Percentiles rank a stretch among this genome's conserved stretches.
These are phyloP conservation scores for Phaffomyces antillensis DNA, from an alignment of 805 yeast genomes.

Conservation along the genomic window DNA sequence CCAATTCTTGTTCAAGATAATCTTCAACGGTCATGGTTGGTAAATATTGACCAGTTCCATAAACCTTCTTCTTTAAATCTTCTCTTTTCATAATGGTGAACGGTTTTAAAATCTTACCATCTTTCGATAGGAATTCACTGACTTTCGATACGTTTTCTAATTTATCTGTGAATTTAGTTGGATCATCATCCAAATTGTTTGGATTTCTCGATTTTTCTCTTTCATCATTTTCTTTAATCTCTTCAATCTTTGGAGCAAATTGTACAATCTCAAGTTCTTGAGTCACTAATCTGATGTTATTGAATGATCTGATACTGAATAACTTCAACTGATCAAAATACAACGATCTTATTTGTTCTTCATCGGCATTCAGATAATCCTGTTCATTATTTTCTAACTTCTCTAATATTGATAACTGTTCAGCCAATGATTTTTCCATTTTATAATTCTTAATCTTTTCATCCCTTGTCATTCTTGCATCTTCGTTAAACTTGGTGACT, in stretches of 20 bases:
- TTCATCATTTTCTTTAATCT: slow-evolving; percentile 17
- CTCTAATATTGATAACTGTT: slow-evolving; percentile 35
- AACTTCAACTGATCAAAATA: slow-evolving; percentile 49
- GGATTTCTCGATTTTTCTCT: slow-evolving; percentile 3
- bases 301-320: slow-evolving; percentile 46
- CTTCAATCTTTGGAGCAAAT: slow-evolving; percentile 32
- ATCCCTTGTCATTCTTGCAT: slow-evolving; percentile 40
- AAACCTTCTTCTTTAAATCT: slow-evolving; percentile 56
- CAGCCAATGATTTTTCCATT: slow-evolving; percentile 46
- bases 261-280: slow-evolving; percentile 64
- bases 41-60: slow-evolving; percentile 85
- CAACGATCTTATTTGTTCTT: slow-evolving; percentile 52
- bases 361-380: slow-evolving; percentile 40
- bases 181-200: slow-evolving; percentile 20
- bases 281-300: slow-evolving; percentile 46
- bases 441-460: slow-evolving; percentile 67
- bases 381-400: slow-evolving; percentile 27
- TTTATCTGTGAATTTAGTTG: slow-evolving; percentile 54
- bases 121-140: slow-evolving; percentile 51
- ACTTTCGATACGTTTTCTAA: slow-evolving; percentile 39
- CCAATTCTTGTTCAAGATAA: slow-evolving; percentile 75
- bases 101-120: slow-evolving; percentile 78
- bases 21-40: slow-evolving; percentile 97
- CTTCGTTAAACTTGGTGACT: slow-evolving; percentile 30
- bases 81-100: slow-evolving; percentile 67